A percentile compares a stretch with the other conserved stretches of the same genome.
Evolutionary conservation across 23 red algal genomes (phyloP).

Genomic region (Gracilaria domingensis): DNA sequence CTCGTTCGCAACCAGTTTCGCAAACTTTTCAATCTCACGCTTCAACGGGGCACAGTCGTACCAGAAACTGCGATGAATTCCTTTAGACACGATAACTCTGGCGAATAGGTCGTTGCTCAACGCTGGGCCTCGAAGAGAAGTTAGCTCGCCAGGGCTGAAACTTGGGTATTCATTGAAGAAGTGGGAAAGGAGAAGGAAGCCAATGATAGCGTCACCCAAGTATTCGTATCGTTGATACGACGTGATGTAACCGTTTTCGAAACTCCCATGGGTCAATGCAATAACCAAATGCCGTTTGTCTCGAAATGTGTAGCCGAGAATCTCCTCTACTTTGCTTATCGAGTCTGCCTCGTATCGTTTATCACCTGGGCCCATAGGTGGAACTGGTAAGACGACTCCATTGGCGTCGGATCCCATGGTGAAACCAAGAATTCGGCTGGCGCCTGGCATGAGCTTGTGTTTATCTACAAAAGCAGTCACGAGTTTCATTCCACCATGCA

Average conservation of each 20-base stretch:
- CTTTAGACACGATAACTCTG: slow-evolving; percentile 58
- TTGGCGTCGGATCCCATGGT: not conserved
- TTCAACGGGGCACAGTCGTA: slow-evolving; percentile 45
- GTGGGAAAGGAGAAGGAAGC: slow-evolving; percentile 58
- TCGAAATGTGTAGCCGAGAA: slow-evolving; percentile 66
- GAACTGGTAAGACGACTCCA: slow-evolving; percentile 9
- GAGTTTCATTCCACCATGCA: slow-evolving; percentile 50
- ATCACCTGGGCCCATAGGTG: slow-evolving; percentile 29
- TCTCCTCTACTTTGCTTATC: slow-evolving; percentile 46
- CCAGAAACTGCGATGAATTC: slow-evolving; percentile 68
- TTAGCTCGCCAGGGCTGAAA: slow-evolving; percentile 69
- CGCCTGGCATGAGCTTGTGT: slow-evolving; percentile 44
- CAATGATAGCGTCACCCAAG: slow-evolving; percentile 76
- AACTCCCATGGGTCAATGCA: slow-evolving; percentile 70
- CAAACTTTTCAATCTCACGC: slow-evolving; percentile 55
- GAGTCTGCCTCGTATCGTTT: slow-evolving; percentile 19
- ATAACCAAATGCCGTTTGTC: slow-evolving; percentile 68
- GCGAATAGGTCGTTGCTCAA: slow-evolving; percentile 80
- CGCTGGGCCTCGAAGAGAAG: slow-evolving; percentile 54
- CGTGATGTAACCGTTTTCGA: slow-evolving; percentile 43
- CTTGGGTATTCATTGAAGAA: slow-evolving; percentile 62
- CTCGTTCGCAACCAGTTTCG: slow-evolving; percentile 52
- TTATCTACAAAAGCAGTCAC: slow-evolving; percentile 58
- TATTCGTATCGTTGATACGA: slow-evolving; percentile 82
- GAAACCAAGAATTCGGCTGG: slow-evolving; percentile 18